Evolutionary conservation across 139 green algal genomes (phyloP).

Genomic region (Pleodorina starrii): DNA sequence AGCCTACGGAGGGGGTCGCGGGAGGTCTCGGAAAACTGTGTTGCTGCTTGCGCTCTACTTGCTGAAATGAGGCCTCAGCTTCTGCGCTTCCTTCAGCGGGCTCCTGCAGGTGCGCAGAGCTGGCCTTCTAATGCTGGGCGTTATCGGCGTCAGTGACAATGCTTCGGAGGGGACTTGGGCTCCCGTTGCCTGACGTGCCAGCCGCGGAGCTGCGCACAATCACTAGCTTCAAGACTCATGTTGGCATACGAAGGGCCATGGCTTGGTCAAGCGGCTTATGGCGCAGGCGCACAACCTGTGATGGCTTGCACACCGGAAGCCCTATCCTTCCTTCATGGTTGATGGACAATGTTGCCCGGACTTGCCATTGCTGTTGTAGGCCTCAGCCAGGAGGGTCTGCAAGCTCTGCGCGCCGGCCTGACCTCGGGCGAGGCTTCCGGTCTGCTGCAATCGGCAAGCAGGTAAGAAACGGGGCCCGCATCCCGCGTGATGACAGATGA

Average conservation of each 20-base stretch:
- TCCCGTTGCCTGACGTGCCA: background rate
- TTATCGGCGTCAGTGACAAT: background rate
- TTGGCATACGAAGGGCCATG: background rate
- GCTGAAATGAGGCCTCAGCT: conserved; percentile 40
- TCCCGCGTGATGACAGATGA: background rate
- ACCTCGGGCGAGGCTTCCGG: conserved; percentile 34
- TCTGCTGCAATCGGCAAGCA: conserved; percentile 32
- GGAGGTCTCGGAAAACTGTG: conserved; percentile 39
- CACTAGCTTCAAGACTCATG: background rate
- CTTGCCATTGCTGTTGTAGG: background rate
- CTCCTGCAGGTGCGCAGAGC: conserved; percentile 34
- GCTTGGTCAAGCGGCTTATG: background rate
- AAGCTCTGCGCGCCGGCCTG: conserved; percentile 21
- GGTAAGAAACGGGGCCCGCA: background rate
- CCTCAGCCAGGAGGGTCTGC: conserved; percentile 28
- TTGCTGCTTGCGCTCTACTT: background rate
- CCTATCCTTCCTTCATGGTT: background rate
- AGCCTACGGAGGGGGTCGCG: background rate
- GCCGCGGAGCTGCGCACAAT: background rate
- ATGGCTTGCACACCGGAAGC: conserved; percentile 30
- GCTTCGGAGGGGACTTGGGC: background rate
- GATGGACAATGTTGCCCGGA: background rate
- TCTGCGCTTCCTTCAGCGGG: conserved; percentile 38
- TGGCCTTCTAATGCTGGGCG: background rate
- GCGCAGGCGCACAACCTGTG: background rate